A percentile compares a stretch with the other conserved stretches of the same genome.
Conservation (phyloP, 306 rosid genomes). For the Vachellia pachyceras region DNA sequence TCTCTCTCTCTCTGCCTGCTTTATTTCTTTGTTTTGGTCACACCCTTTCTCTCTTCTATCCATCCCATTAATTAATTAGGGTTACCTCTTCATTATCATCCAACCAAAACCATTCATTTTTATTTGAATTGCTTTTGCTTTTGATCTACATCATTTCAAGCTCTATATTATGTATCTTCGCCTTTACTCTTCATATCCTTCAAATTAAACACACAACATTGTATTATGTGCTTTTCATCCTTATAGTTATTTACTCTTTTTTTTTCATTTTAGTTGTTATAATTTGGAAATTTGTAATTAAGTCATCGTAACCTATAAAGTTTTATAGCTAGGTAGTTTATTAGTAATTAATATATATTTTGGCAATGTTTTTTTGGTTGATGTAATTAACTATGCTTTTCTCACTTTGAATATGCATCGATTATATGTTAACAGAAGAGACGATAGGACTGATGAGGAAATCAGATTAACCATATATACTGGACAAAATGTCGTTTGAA, state of each 20-base stretch:
- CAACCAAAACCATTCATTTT: neutral
- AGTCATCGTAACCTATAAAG: neutral
- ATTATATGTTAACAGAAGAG: neutral
- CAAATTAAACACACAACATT: neutral
- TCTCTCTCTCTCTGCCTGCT: neutral
- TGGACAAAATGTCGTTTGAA: neutral
- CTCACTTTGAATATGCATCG: neutral
- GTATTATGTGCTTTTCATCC: neutral
- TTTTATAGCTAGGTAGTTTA: too few species aligned
- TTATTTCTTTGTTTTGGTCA: conserved; percentile 45
- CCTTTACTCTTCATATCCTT: neutral
- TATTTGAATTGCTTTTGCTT: neutral
- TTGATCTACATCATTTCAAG: conserved; percentile 25
- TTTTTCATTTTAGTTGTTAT: neutral
- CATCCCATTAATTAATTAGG: conserved; percentile 16
- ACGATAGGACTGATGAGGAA: neutral
- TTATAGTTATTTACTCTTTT: neutral
- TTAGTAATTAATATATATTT: too few species aligned
- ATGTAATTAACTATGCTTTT: too few species aligned
- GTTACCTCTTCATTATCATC: conserved; percentile 20
- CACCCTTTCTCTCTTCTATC: conserved; percentile 50
- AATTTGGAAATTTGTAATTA: neutral
- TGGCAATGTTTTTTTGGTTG: too few species aligned
- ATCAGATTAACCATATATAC: neutral
- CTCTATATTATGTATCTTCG: neutral